Base-by-base conservation (phyloP, 2,329 filamentous ascomycete genomes). In the Trichophyton schoenleinii region DNA sequence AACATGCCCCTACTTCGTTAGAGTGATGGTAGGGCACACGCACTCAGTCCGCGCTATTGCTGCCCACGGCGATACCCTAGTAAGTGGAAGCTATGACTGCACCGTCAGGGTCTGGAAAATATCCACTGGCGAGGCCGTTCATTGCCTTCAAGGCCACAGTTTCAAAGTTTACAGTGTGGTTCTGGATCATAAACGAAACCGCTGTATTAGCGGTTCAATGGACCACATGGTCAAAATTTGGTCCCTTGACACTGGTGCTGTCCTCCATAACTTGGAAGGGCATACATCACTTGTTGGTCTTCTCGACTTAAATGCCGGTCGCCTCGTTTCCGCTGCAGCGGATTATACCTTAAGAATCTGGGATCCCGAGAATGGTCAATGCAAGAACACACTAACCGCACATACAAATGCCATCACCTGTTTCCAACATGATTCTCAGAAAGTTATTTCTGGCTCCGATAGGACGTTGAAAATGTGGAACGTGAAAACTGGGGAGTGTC, bases 381-480 rank as follows among this genome's bases (percentile, higher is more conserved):
- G 94, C 74, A 91, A 90, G 72, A 91, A 87, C 70, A 92, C 88
- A 9, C 79, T 99, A 62, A 92, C 87, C 67, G 94, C 94, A 0
- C 94, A 99, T 70, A 97, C 92, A 0, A 94, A 92, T 41, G 94
- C 94, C 22, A 99, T 99, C 66, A 99, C 94, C 3, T 99, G 94
- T 74, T 99, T 99, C 75, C 94, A 99, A 74, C 94, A 99, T 68
- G 94, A 99, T 71, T 90, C 87, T 0, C 88, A 91, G 66, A 99
- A 99, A 72, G 91, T 99, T 38, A 96, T 99, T 62, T 95, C 89
- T 46, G 94, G 94, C 61, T 96, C 90, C 63, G 94, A 99, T 73
- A 86, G 92, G 69, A 96, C 90, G 2, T 80, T 99, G 65, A 99
- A 99, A 79, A 95, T 99, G 89, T 99, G 94, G 94, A 90, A 99